Base-by-base conservation (phyloP, 2,329 filamentous ascomycete genomes). In the Hortaea sp. region DNA sequence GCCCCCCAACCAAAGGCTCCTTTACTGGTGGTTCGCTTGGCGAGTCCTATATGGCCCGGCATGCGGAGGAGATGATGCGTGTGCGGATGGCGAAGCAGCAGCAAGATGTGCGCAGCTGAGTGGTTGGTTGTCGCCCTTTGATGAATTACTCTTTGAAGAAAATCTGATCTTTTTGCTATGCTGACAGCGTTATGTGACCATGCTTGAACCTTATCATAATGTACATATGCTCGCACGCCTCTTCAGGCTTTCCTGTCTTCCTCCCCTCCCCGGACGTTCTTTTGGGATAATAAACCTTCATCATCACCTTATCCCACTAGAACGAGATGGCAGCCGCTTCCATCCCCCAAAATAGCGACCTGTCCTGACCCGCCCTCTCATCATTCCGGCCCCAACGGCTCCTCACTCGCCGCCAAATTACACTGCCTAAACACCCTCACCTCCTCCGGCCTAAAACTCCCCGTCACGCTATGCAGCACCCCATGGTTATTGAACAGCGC, bases 401-500 rank as follows among this genome's bases (percentile, higher is more conserved):
- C 20, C 20, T 20, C 20, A 20, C 20, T 20, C 20, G 76, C 79
- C n/a, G 84, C 84, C 63, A 88, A 71, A 62, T 89, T 88, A 66
- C 85, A 89, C 69, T 89, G 85, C 51, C 84, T 69, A 60, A 89
- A 88, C 49, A 89, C 62, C 39, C 85, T 68, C 30, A 88, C 78
- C 68, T 88, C 84, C n/a, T 84, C 76, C 42, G 81, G 76, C 6
- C 74, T 73, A 64, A 89, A 88, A 1, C 81, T 81, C 1, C 84
- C 85, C 0, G 86, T 84, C 1, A 89, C 85, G 3, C 77, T 82
- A 63, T 90, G 85, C 46, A 88, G 61, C 11, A 87, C 72, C 1
- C 84, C 85, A 7, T 83, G 77, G 59, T 89, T 89, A 63, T 89
- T 82, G 65, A 89, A 89, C 28, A 89, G 68, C 0, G 87, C 85